A percentile compares a stretch with the other conserved stretches of the same genome.
These are phyloP conservation scores for Daldinia concentrica DNA, from an alignment of 495 filamentous ascomycete species.

Conservation along the genomic window DNA sequence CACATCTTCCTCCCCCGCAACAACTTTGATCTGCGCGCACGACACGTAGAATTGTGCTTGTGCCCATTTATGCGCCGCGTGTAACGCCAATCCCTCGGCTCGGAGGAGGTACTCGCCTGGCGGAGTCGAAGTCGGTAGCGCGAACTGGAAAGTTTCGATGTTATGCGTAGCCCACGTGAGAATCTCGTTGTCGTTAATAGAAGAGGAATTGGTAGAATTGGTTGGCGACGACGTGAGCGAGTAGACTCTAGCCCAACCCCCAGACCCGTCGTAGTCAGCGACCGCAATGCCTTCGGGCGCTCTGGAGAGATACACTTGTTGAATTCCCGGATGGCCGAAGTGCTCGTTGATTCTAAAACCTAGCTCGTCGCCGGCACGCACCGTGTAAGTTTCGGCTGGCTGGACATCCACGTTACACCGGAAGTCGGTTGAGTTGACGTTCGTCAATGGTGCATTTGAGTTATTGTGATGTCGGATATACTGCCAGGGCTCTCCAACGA, in stretches of 20 bases:
- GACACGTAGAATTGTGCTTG: background rate
- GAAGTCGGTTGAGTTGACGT: background rate
- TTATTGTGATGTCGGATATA: background rate
- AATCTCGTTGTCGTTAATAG: background rate
- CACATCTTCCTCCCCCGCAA: background rate
- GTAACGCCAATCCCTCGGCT: slow-evolving; percentile 69
- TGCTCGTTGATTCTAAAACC: background rate
- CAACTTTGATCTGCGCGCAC: background rate
- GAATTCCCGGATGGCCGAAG: background rate
- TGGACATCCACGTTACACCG: background rate
- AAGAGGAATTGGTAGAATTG: background rate
- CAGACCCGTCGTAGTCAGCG: background rate
- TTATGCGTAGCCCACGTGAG: slow-evolving; percentile 18
- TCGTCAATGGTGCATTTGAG: background rate
- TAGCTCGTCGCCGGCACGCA: background rate
- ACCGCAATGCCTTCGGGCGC: background rate
- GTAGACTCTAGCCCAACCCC: background rate
- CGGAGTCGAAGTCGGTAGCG: slow-evolving; percentile 46
- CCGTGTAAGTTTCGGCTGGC: background rate
- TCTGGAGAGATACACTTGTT: background rate
- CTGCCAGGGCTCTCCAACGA: slow-evolving; percentile 3
- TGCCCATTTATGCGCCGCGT: slow-evolving; percentile 59
- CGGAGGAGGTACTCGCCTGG: slow-evolving; percentile 70
- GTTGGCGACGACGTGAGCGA: background rate
- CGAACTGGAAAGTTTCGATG: slow-evolving; percentile 45